Evolutionary conservation across 2,329 filamentous ascomycete species (phyloP), one percentile per base, ranked within the genome.

Genomic region (Pezicula radicicola): DNA sequence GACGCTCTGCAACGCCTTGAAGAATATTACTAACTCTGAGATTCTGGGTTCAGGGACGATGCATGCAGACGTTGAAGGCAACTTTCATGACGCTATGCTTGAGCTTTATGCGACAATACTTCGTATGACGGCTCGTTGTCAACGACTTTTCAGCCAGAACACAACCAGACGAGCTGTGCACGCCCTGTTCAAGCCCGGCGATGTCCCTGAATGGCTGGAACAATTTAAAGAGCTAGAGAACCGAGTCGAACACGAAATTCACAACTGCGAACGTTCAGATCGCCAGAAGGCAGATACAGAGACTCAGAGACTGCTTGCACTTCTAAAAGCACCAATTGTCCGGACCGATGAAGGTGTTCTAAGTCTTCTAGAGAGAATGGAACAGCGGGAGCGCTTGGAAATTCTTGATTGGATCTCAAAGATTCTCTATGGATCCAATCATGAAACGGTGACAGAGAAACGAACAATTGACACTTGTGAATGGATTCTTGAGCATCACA

Each of bases 371-470:
- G 52, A 48, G 36, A 45, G 25, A 39, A 21, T 36, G 25, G 18
- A 42, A 50, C 49, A 46, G 5, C 21, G 52, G 5, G 46, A 60
- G 28, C 47, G 58, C 12, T 39, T 53, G 1, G 41, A 53, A 13
- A 59, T 66, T 33, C 50, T 67, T 1, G 36, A 59, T 28, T 67
- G 63, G 63, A 55, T 60, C 18, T 67, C 58, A 37, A 53, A 45
- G 33, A 58, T 56, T 18, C 59, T 36, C 4, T 59, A 55, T 46
- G 50, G 51, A 44, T 18, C 30, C 9, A 15, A 59, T 46, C 56
- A 59, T 27, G 13, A 46, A 25, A 49, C 43, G 6, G 50, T 55
- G 5, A 51, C n/a, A 15, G 45, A 53, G 7, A 30, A 50, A n/a
- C 50, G 55, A 19, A 52, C 52, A 15, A 28, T 19, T 2, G 27